These are phyloP conservation scores for Lagenaria siceraria DNA, from an alignment of 306 rosid genomes.

Conservation along the genomic window DNA sequence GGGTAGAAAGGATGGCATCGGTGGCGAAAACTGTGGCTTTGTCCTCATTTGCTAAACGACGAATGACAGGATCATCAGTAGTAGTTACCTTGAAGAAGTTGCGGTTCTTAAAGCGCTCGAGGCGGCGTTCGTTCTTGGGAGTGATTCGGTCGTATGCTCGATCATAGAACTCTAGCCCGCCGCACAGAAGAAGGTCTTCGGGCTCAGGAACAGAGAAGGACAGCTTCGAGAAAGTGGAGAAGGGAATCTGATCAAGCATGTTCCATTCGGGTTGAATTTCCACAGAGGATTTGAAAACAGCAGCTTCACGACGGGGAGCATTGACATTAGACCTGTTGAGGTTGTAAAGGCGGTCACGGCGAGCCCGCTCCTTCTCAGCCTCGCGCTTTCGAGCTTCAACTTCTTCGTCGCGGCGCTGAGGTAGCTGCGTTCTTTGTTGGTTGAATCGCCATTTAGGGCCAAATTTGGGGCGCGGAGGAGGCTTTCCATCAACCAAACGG, in stretches of 20 bases:
- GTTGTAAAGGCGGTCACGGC: conserved; percentile 74
- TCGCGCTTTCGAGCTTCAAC: conserved; percentile 79
- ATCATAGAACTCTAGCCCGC: conserved; percentile 71
- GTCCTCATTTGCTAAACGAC: conserved; percentile 76
- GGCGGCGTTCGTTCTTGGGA: conserved; percentile 74
- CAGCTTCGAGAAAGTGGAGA: conserved; percentile 80
- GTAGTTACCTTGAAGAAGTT: conserved; percentile 90
- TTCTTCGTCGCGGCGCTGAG: conserved; percentile 89
- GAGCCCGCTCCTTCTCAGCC: conserved; percentile 83
- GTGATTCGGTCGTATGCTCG: conserved; percentile 56
- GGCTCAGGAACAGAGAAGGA: conserved; percentile 80
- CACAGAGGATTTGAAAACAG: conserved; percentile 69
- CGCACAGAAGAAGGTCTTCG: conserved; percentile 67
- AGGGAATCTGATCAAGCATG: conserved; percentile 89
- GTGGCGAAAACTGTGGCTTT: conserved; percentile 80
- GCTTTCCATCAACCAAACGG: conserved; percentile 82
- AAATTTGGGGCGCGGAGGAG: conserved; percentile 72
- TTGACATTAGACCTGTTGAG: conserved; percentile 60
- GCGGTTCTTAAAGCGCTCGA: conserved; percentile 71
- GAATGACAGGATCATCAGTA: conserved; percentile 78
- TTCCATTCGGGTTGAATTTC: conserved; percentile 96
- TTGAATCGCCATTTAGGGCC: conserved; percentile 88
- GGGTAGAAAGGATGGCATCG: conserved; percentile 63
- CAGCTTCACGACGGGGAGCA: conserved; percentile 61
- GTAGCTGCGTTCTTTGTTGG: conserved; percentile 55